These are phyloP conservation scores for Arabidopsis thaliana DNA, from an alignment of 345 rosid genomes.

Conservation along the genomic window TAIR10.1 NC_003076.8:10118001-10118500, in stretches of 20 bases:
- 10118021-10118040: slow-evolving; percentile 2
- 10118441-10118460: slow-evolving; percentile 1
- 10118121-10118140: background rate
- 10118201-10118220: slow-evolving; percentile 19
- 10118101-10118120: slow-evolving; percentile 11
- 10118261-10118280: background rate
- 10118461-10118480: background rate
- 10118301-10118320: background rate
- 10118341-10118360: slow-evolving; percentile 1
- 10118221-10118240: slow-evolving; percentile 1
- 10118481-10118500: slow-evolving; percentile 2
- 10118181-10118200: slow-evolving; percentile 11
- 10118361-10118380: slow-evolving; percentile 12
- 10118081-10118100: slow-evolving; percentile 10
- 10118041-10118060: background rate
- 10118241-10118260: background rate
- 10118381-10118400: background rate
- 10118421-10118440: slow-evolving; percentile 1
- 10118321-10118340: background rate
- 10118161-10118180: background rate
- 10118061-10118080: background rate
- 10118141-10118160: background rate
- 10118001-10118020: background rate
- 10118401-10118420: background rate
- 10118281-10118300: background rate